Conservation (phyloP, 2,329 filamentous ascomycete species). For the Fusarium citri region DNA sequence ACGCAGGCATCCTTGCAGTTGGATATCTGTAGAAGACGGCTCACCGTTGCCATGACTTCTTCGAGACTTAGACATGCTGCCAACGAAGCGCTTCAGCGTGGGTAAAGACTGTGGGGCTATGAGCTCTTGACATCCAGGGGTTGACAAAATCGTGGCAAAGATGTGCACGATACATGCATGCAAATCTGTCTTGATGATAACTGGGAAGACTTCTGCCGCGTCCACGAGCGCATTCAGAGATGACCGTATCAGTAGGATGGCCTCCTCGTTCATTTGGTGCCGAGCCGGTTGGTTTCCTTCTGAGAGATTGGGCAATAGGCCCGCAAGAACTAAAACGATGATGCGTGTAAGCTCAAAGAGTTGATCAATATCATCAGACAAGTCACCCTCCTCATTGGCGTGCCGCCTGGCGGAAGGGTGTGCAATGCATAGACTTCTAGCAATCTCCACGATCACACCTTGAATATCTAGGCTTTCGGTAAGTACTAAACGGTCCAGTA, state of each 20-base stretch:
- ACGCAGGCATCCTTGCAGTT: conserved; percentile 84
- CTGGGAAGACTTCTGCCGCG: conserved; percentile 93
- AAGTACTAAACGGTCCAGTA: conserved; percentile 89
- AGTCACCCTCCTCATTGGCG: conserved; percentile 72
- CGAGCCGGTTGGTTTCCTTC: conserved; percentile 74
- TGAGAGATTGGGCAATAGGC: conserved; percentile 84
- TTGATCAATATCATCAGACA: conserved; percentile 98
- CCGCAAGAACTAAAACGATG: conserved; percentile 91
- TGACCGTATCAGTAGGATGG: conserved; percentile 80
- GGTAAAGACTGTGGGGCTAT: conserved; percentile 92
- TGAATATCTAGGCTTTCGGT: conserved; percentile 93
- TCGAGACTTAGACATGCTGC: conserved; percentile 71
- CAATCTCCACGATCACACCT: conserved; percentile 92
- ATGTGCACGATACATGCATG: conserved; percentile 98
- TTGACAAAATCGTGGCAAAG: conserved; percentile 91
- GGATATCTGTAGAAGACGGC: conserved; percentile 67
- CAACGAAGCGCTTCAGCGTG: conserved; percentile 90
- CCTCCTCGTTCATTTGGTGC: conserved; percentile 87
- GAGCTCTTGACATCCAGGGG: conserved; percentile 82
- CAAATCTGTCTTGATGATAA: conserved; percentile 95
- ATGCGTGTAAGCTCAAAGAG: conserved; percentile 96
- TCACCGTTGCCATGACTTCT: conserved; percentile 53
- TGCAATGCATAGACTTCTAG: conserved; percentile 86
- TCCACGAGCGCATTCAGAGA: conserved; percentile 91
- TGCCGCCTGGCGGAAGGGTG: conserved; percentile 83